Evolutionary conservation across 495 filamentous ascomycete species (phyloP).

Genomic region (Diplogelasinospora grovesii): DNA sequence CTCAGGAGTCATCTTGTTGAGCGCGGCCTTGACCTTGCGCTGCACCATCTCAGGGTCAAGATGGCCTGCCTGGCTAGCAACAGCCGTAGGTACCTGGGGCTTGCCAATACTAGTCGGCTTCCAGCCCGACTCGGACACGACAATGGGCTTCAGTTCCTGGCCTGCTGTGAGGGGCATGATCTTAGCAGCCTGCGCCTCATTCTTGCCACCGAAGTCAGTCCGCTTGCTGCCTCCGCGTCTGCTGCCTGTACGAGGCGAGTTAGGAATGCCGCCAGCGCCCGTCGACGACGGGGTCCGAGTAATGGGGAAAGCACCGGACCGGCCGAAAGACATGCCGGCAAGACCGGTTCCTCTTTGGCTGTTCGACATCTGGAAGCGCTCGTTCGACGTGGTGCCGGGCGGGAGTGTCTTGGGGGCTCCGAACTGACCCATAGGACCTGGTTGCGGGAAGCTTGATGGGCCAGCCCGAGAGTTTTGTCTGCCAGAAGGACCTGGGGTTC

Average conservation of each 20-base stretch:
- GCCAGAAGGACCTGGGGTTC: slow-evolving; percentile 54
- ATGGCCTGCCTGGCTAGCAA: slow-evolving; percentile 46
- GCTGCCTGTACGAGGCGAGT: slow-evolving; percentile 47
- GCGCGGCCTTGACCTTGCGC: slow-evolving; percentile 93
- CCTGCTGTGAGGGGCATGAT: slow-evolving; percentile 83
- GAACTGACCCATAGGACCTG: slow-evolving; percentile 66
- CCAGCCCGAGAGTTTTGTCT: slow-evolving; percentile 40
- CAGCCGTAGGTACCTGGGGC: slow-evolving; percentile 28
- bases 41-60: slow-evolving; percentile 92
- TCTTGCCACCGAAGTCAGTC: slow-evolving; percentile 42
- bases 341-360: slow-evolving; percentile 31
- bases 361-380: slow-evolving; percentile 54
- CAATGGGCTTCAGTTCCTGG: slow-evolving; percentile 72
- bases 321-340: slow-evolving; percentile 42
- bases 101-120: slow-evolving; percentile 70
- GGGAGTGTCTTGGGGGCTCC: slow-evolving; percentile 50
- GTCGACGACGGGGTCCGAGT: slow-evolving; percentile 44
- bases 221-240: slow-evolving; percentile 57
- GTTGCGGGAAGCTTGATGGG: slow-evolving; percentile 32
- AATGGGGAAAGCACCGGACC: slow-evolving; percentile 54
- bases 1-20: slow-evolving; percentile 99
- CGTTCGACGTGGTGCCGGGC: slow-evolving; percentile 58
- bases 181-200: slow-evolving; percentile 62
- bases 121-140: slow-evolving; percentile 68
- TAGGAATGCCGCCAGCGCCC: slow-evolving; percentile 36